Evolutionary conservation across 1,139 yeast species (phyloP).

Genomic region (Geotrichum klebahnii): DNA sequence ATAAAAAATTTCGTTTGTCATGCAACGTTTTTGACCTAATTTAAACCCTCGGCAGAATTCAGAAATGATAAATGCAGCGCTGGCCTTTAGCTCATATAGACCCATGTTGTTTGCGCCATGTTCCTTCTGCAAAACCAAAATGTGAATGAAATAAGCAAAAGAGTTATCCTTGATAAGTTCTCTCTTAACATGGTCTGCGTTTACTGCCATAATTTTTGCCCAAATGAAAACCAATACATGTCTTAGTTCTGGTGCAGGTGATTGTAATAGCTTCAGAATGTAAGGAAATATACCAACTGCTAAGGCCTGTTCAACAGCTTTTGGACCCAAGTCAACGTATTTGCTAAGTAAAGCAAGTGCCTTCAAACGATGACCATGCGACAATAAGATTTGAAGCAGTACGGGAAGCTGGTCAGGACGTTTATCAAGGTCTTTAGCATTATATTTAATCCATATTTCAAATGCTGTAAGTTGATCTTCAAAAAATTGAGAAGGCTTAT

Average conservation of each 20-base stretch:
- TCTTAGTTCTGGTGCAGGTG: conserved; percentile 92
- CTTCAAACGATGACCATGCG: conserved; percentile 91
- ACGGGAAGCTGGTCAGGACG: conserved; percentile 96
- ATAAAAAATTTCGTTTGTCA: conserved; percentile 65
- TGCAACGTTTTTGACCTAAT: conserved; percentile 75
- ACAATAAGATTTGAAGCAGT: conserved; percentile 81
- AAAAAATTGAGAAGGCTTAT: conserved; percentile 88
- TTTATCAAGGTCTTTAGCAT: conserved; percentile 61
- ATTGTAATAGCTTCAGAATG: conserved; percentile 80
- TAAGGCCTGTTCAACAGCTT: conserved; percentile 91
- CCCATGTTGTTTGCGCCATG: conserved; percentile 39
- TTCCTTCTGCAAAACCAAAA: conserved; percentile 51
- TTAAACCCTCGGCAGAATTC: conserved; percentile 76
- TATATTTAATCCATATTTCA: conserved; percentile 92
- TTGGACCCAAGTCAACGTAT: conserved; percentile 90
- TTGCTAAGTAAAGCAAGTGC: conserved; percentile 81
- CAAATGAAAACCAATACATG: conserved; percentile 93
- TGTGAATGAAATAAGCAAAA: conserved; percentile 77
- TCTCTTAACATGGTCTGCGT: conserved; percentile 81
- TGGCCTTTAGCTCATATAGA: conserved; percentile 76
- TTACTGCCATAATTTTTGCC: conserved; percentile 97
- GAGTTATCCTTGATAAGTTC: conserved; percentile 91
- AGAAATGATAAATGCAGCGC: conserved; percentile 87
- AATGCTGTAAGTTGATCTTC: conserved; percentile 95
- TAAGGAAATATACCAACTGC: conserved; percentile 96